A percentile compares a stretch with the other conserved stretches of the same genome.
These are phyloP conservation scores for Amylocystis lapponica DNA, from an alignment of 768 basidiomycete species.

Conservation along the genomic window DNA sequence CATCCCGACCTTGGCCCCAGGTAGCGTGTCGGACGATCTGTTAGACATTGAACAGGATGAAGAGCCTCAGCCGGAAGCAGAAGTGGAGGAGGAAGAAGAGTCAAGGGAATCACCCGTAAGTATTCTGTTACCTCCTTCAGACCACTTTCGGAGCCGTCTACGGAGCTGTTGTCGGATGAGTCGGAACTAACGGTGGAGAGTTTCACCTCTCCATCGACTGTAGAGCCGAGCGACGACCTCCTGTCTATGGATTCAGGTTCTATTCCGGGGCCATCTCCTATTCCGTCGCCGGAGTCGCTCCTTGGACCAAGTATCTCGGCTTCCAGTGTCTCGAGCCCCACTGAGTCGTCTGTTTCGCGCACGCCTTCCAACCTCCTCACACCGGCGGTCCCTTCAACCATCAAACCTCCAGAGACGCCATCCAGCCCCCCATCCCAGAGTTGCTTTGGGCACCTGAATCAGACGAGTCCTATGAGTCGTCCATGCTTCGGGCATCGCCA, in stretches of 20 bases:
- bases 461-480: constrained; percentile 70
- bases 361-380: constrained; percentile 21
- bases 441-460: constrained; percentile 56
- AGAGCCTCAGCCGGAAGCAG: not conserved
- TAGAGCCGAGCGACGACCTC: constrained; percentile 11
- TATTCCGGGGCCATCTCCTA: constrained; percentile 23
- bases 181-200: constrained; percentile 16
- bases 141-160: constrained; percentile 18
- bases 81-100: constrained; percentile 1
- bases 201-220: constrained; percentile 16
- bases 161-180: constrained; percentile 23
- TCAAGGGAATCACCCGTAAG: constrained; percentile 21
- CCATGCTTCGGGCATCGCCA: constrained; percentile 65
- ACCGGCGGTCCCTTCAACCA: constrained; percentile 16
- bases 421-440: constrained; percentile 35
- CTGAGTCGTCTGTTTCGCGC: constrained; percentile 35
- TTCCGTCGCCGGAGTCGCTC: constrained; percentile 24
- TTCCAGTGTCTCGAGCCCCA: constrained; percentile 37
- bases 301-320: constrained; percentile 24
- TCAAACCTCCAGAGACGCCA: constrained; percentile 28
- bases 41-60: not conserved
- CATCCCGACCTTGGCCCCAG: constrained; percentile 20
- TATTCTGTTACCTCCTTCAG: constrained; percentile 38
- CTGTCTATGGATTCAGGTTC: too few species aligned
- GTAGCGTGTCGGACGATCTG: not conserved